Conservation (phyloP, 441 rosid species). For the Macaranga tanarius region DNA sequence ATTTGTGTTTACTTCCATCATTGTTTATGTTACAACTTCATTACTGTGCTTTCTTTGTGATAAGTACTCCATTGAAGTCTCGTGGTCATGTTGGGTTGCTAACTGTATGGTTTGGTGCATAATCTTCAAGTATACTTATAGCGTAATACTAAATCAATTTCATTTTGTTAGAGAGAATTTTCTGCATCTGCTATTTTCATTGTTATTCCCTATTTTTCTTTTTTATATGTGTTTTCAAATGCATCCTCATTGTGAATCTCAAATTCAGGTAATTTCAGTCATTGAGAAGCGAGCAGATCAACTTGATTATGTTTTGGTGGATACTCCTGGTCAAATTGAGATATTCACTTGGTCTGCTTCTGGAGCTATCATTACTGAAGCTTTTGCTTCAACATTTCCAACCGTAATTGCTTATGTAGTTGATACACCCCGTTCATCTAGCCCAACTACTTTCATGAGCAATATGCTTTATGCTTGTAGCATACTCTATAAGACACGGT, state of each 20-base stretch:
- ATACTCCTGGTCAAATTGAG: slow-evolving; percentile 98
- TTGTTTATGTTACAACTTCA: neutral
- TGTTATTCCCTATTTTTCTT: neutral
- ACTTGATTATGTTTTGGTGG: slow-evolving; percentile 95
- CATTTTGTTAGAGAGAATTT: neutral
- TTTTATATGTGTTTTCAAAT: neutral
- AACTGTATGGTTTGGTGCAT: neutral
- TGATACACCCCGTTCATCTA: slow-evolving; percentile 90
- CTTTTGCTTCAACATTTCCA: slow-evolving; percentile 96
- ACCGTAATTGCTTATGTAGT: slow-evolving; percentile 86
- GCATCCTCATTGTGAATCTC: slow-evolving; percentile 19
- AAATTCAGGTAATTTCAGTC: slow-evolving; percentile 58
- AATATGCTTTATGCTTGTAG: slow-evolving; percentile 98
- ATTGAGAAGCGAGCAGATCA: slow-evolving; percentile 91
- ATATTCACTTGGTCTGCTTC: slow-evolving; percentile 99
- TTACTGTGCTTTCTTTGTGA: neutral
- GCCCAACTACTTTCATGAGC: slow-evolving; percentile 94
- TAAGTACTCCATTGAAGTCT: neutral
- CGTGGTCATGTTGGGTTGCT: neutral
- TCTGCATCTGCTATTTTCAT: neutral
- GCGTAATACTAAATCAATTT: neutral
- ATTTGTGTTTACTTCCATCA: neutral
- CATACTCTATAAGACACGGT: slow-evolving; percentile 86
- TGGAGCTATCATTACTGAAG: slow-evolving; percentile 95
- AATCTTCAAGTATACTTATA: neutral